Percentiles rank a stretch among this genome's conserved stretches.
phyloP scores from a whole-genome alignment of 495 filamentous ascomycete genomes.

The Usnea hakonensis region DNA sequence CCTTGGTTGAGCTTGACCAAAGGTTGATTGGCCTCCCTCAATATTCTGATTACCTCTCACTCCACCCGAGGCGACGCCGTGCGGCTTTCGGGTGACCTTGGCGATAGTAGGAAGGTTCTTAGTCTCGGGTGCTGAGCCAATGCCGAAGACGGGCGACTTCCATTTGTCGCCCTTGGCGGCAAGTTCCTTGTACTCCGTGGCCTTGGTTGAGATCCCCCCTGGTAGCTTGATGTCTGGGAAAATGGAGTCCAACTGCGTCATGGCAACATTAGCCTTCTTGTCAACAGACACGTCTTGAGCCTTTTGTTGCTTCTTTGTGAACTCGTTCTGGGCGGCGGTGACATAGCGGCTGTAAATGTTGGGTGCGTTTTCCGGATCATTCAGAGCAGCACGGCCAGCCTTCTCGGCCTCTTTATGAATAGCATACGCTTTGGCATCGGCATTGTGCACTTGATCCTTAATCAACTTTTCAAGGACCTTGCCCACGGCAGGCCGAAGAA shows the following conservation, averaged over 20 bases:
- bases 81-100: conserved; percentile 60
- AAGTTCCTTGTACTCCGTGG: conserved; percentile 86
- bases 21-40: conserved; percentile 23
- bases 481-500: conserved; percentile 73
- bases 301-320: conserved; percentile 68
- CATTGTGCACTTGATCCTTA: conserved; percentile 62
- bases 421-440: conserved; percentile 62
- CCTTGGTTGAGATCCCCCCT: conserved; percentile 87
- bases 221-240: conserved; percentile 84
- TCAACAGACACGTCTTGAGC: conserved; percentile 51
- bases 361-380: conserved; percentile 66
- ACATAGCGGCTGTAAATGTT: conserved; percentile 86
- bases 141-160: conserved; percentile 89
- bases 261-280: conserved; percentile 71
- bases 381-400: conserved; percentile 54
- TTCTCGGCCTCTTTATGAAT: conserved; percentile 78
- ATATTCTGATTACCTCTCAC: conserved; percentile 33
- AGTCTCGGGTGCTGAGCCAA: conserved; percentile 70
- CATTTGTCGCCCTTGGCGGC: conserved; percentile 84
- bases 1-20: conserved; percentile 19
- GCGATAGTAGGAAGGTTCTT: conserved; percentile 58
- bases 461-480: conserved; percentile 86
- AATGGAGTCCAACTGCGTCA: conserved; percentile 84
- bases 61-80: conserved; percentile 35
- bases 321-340: conserved; percentile 62